Conservation (phyloP, 768 basidiomycete species). For the Suillus ampliporus region DNA sequence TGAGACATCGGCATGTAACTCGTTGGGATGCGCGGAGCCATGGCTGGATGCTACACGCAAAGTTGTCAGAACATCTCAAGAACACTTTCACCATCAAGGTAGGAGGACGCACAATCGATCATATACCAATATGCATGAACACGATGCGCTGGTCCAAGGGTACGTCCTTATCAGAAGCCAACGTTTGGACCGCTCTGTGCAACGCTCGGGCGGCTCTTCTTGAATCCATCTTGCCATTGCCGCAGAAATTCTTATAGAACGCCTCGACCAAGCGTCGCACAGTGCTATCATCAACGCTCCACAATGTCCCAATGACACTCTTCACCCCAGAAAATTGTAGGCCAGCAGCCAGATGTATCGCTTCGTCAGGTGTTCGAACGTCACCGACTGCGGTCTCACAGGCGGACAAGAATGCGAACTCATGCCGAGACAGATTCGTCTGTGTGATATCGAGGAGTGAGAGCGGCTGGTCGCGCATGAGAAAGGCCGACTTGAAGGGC, state of each 20-base stretch:
- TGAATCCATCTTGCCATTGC: conserved; percentile 4
- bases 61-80: no score
- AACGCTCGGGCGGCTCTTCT: conserved; percentile 9
- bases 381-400: conserved; percentile 24
- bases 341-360: conserved; percentile 27
- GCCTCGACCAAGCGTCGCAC: not conserved
- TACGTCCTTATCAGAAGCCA: conserved; percentile 1
- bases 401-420: conserved; percentile 1
- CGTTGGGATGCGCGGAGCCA: no score
- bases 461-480: conserved; percentile 2
- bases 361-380: conserved; percentile 22
- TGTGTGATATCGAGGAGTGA: conserved; percentile 11
- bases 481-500: conserved; percentile 17
- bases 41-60: not conserved
- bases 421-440: conserved; percentile 2
- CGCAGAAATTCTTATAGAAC: conserved; percentile 8
- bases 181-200: not conserved
- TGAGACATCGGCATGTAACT: no score
- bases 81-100: no score
- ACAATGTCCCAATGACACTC: conserved; percentile 30
- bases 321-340: conserved; percentile 26
- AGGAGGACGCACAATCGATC: not conserved
- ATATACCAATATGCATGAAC: conserved; percentile 14
- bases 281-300: conserved; percentile 17
- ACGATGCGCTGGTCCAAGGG: conserved; percentile 6